Conservation (phyloP, 2,329 filamentous ascomycete genomes). For the Madurella fahalii region DNA sequence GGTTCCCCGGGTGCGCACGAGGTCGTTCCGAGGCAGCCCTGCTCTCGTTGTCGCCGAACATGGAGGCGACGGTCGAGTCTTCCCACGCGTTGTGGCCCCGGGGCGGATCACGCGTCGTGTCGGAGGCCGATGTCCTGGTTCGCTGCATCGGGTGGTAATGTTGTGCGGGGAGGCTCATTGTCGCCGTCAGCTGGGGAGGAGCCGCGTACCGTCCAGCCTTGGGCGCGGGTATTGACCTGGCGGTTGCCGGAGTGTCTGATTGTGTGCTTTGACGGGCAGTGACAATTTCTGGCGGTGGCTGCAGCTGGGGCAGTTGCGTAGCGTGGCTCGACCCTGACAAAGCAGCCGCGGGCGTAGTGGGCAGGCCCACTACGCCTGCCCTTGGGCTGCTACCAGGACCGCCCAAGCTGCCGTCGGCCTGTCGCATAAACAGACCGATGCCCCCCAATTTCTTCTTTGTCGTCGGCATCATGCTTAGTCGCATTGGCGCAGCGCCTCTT, state of each 20-base stretch:
- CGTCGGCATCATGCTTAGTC: slow-evolving; percentile 30
- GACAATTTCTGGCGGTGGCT: slow-evolving; percentile 30
- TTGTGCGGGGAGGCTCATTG: slow-evolving; percentile 22
- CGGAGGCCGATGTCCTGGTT: slow-evolving; percentile 27
- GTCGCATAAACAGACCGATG: slow-evolving; percentile 27
- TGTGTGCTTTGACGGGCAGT: slow-evolving; percentile 26
- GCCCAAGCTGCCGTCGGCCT: slow-evolving; percentile 17
- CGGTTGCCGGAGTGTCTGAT: slow-evolving; percentile 52
- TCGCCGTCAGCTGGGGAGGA: slow-evolving; percentile 24
- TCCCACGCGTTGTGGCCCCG: slow-evolving; percentile 33
- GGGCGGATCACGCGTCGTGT: slow-evolving; percentile 18
- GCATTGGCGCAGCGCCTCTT: slow-evolving; percentile 20
- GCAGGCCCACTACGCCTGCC: slow-evolving; percentile 17
- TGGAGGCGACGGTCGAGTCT: slow-evolving; percentile 35
- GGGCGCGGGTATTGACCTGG: slow-evolving; percentile 35
- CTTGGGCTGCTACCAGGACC: slow-evolving; percentile 20
- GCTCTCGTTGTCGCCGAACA: slow-evolving; percentile 28
- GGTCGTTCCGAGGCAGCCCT: slow-evolving; percentile 24
- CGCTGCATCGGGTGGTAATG: slow-evolving; percentile 28
- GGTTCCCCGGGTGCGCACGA: slow-evolving; percentile 21
- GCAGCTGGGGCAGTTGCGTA: slow-evolving; percentile 23
- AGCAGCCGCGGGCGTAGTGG: slow-evolving; percentile 17
- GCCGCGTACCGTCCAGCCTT: slow-evolving; percentile 29
- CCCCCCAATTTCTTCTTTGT: slow-evolving; percentile 34
- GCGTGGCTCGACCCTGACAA: slow-evolving; percentile 13